Evolutionary conservation across 225 moss, liverwort and hornwort species (phyloP).

Genomic region (Lunularia cruciata): DNA sequence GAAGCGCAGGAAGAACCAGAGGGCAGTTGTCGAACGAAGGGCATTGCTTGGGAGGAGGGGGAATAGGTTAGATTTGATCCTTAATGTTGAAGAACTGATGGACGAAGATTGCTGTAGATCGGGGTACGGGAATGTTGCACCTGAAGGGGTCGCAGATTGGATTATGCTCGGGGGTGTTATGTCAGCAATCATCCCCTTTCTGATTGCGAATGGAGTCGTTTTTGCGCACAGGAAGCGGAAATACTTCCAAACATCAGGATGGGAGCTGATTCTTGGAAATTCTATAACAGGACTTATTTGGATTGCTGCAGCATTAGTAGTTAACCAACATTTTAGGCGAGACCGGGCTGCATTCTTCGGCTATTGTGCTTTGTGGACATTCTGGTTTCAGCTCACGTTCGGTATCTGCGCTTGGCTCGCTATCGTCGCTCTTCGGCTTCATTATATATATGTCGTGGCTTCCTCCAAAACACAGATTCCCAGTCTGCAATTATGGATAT

Average conservation of each 20-base stretch:
- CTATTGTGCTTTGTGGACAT: constrained; percentile 52
- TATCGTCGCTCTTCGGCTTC: constrained; percentile 49
- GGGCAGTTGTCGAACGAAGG: background rate
- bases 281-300: constrained; percentile 48
- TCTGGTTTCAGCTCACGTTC: constrained; percentile 53
- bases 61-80: background rate
- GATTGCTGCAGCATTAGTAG: constrained; percentile 43
- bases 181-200: constrained; percentile 32
- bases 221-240: constrained; percentile 44
- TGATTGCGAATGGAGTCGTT: constrained; percentile 45
- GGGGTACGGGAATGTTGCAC: constrained; percentile 2
- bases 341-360: constrained; percentile 28
- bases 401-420: constrained; percentile 52
- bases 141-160: constrained; percentile 41
- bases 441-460: constrained; percentile 33
- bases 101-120: constrained; percentile 3
- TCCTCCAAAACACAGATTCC: constrained; percentile 29
- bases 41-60: background rate
- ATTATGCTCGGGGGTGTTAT: constrained; percentile 29
- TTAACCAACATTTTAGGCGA: constrained; percentile 52
- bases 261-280: constrained; percentile 47
- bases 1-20: background rate
- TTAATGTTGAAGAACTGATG: constrained; percentile 10
- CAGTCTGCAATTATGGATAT: constrained; percentile 28
- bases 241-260: constrained; percentile 50